Evolutionary conservation across 169 alveolate genomes (phyloP).

Genomic region (Cryptosporidium xiaoi): DNA sequence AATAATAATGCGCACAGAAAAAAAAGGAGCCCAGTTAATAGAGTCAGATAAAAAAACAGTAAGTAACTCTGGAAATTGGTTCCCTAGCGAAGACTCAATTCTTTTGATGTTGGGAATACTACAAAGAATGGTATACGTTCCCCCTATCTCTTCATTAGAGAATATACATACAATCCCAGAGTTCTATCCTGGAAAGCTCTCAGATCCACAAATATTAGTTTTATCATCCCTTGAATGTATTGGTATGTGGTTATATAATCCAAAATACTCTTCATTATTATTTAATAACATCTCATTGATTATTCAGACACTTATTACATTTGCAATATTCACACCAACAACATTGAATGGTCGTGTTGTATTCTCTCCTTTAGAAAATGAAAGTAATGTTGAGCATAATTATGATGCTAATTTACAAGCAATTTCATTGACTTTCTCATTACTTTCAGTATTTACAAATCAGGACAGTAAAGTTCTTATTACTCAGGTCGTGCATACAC

Average conservation of each 20-base stretch:
- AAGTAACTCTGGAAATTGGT: background rate
- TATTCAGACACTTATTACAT: constrained; percentile 59
- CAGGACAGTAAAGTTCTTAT: constrained; percentile 16
- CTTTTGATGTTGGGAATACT: constrained; percentile 53
- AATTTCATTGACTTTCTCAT: constrained; percentile 44
- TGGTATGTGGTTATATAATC: constrained; percentile 70
- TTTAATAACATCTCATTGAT: constrained; percentile 43
- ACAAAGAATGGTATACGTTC: constrained; percentile 70
- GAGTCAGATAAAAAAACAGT: background rate
- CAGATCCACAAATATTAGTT: constrained; percentile 62
- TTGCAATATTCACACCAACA: constrained; percentile 68
- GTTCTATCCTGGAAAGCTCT: constrained; percentile 58
- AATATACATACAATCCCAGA: constrained; percentile 19
- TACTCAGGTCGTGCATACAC: constrained; percentile 68
- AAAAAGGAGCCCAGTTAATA: background rate
- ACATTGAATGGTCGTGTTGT: constrained; percentile 29
- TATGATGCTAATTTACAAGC: constrained; percentile 73
- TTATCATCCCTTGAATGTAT: constrained; percentile 66
- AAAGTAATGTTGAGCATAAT: constrained; percentile 1
- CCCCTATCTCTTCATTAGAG: constrained; percentile 41
- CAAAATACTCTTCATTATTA: constrained; percentile 38
- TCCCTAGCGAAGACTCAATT: constrained; percentile 8
- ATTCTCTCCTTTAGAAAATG: constrained; percentile 23
- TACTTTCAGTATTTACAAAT: constrained; percentile 37
- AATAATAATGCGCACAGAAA: constrained; percentile 47